Evolutionary conservation across 1,284 basidiomycete genomes (phyloP), one percentile per base, ranked within the genome.

Genomic region (Somion occarium): DNA sequence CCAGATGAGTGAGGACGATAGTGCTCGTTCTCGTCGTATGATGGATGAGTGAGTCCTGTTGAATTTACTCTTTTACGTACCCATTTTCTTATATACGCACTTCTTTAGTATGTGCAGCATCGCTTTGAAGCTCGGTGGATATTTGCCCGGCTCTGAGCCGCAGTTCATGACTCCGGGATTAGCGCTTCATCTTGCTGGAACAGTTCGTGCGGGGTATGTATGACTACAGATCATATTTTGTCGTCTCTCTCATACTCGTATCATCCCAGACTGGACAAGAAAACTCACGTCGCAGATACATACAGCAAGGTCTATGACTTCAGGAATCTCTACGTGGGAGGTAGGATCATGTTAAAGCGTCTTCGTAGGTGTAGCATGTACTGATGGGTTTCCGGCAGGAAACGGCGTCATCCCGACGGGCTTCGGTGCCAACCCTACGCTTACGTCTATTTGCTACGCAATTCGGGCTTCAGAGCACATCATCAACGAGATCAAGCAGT

Each of bases 161-260:
- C 60, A 63, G 48, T 64, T 60, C 54, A 61, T 63, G 61, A 53
- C 56, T 18, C 62, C 61, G 5, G 62, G 62, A 11, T 52, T 64
- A 13, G 55, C 59, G 15, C 56, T 63, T 11, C 62, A 64, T 38
- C 59, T 64, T 27, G 61, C 52, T 27, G 58, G 56, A 12, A 56
- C 56, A 9, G 44, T 51, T 47, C 57, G 57, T 27, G 42, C 48
- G 13, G 57, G 57, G 47, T 52, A 41, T n/a, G 57, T 19, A 24
- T 15, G n/a, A n/a, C n/a, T n/a, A n/a, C n/a, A n/a, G n/a, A n/a
- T n/a, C n/a, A n/a, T n/a, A n/a, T n/a, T n/a, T n/a, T n/a, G n/a
- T n/a, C n/a, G n/a, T n/a, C n/a, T n/a, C n/a, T n/a, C n/a, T n/a
- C n/a, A n/a, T n/a, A n/a, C n/a, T n/a, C n/a, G n/a, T n/a, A n/a